A percentile compares a stretch with the other conserved stretches of the same genome.
phyloP scores from a whole-genome alignment of 257 asterid species.

The Solanum etuberosum region DNA sequence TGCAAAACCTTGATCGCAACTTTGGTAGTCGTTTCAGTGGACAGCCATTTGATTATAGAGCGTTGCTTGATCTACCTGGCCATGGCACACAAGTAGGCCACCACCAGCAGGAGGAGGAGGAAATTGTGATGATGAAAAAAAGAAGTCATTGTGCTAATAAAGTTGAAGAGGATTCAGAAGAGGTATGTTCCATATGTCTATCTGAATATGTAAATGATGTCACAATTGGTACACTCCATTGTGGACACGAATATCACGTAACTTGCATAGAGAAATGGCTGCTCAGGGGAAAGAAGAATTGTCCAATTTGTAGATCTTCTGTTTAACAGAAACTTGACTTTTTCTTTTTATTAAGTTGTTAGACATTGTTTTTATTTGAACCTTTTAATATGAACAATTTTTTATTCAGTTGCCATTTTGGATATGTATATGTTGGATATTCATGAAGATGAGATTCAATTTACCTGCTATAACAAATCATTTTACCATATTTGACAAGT shows the following conservation, averaged over 20 bases:
- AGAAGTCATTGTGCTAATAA: background rate
- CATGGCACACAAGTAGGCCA: background rate
- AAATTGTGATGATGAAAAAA: background rate
- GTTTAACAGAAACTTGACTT: background rate
- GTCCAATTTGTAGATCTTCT: background rate
- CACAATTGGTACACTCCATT: background rate
- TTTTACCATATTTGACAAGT: background rate
- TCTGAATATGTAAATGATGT: background rate
- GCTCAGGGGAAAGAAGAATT: background rate
- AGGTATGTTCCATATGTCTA: background rate
- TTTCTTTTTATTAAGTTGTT: background rate
- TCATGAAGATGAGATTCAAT: background rate
- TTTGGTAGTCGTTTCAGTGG: background rate
- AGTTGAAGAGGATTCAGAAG: background rate
- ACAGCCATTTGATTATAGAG: background rate
- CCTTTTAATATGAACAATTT: background rate
- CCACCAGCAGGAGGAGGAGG: background rate
- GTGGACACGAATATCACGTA: background rate
- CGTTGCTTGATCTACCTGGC: background rate
- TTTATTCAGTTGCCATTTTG: background rate
- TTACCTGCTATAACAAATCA: background rate
- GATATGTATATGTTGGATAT: background rate
- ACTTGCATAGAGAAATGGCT: background rate
- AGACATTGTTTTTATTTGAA: background rate
- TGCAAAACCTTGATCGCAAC: background rate